These are phyloP conservation scores for Lophiotrema nucula DNA, from an alignment of 495 filamentous ascomycete species.

Conservation along the genomic window DNA sequence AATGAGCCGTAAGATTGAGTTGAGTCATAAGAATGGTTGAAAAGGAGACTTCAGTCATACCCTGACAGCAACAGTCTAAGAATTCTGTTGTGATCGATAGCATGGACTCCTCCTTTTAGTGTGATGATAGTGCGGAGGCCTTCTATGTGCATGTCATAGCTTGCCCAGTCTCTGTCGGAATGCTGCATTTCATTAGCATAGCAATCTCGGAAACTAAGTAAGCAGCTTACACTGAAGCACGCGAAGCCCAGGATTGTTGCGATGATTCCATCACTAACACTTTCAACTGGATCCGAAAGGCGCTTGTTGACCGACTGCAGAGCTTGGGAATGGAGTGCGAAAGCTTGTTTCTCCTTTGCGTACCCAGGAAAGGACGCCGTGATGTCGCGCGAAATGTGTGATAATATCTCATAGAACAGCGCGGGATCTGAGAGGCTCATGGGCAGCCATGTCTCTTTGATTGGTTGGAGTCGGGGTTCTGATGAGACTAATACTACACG, in stretches of 20 bases:
- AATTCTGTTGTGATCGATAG: slow-evolving; percentile 8
- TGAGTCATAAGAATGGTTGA: slow-evolving; percentile 11
- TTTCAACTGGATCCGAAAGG: slow-evolving; percentile 5
- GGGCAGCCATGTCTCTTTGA: slow-evolving; percentile 19
- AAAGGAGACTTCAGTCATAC: slow-evolving; percentile 12
- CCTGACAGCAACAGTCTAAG: slow-evolving; percentile 11
- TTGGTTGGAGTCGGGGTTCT: slow-evolving; percentile 10
- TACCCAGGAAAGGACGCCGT: slow-evolving; percentile 7
- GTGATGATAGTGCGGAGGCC: slow-evolving; percentile 13
- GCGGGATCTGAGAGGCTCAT: slow-evolving; percentile 11
- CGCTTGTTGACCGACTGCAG: slow-evolving; percentile 8
- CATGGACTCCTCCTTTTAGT: slow-evolving; percentile 11
- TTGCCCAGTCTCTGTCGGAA: slow-evolving; percentile 11
- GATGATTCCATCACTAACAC: slow-evolving; percentile 16
- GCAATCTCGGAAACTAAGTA: slow-evolving; percentile 2
- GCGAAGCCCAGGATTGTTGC: slow-evolving; percentile 9
- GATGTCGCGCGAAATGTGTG: slow-evolving; percentile 11
- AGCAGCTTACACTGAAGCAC: slow-evolving; percentile 14
- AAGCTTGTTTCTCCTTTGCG: slow-evolving; percentile 10
- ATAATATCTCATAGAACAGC: slow-evolving; percentile 18
- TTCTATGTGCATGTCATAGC: slow-evolving; percentile 15
- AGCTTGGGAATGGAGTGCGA: slow-evolving; percentile 9
- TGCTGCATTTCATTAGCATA: slow-evolving; percentile 4
- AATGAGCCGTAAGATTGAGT: slow-evolving; percentile 1
- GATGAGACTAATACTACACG: slow-evolving; percentile 13